Base-by-base conservation (phyloP, 73 alveolate genomes). In the Paraurostyla sp. region DNA sequence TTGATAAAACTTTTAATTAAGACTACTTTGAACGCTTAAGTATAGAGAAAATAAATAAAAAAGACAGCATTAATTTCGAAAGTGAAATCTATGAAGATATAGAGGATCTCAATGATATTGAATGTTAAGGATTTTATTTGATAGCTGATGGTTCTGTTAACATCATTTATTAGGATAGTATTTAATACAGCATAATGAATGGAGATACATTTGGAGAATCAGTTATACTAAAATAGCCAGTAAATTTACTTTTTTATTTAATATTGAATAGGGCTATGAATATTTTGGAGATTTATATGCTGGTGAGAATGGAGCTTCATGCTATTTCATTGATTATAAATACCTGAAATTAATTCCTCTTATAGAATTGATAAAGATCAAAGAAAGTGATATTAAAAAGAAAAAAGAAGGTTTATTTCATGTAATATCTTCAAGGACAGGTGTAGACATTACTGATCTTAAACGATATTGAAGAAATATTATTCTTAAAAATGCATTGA, bases 161-260 rank as follows among this genome's bases (percentile, higher is more conserved):
- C 40, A 36, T 78, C 2, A 49, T 78, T 0, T 32, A 23, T 23
- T 40, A 54, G 2, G 89, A 35, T n/a, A 30, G 52, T 29, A n/a
- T 40, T 23, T 2, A 29, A 2, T 46, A 52, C 32, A 51, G 33
- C 4, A 6, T 78, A 30, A 15, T 43, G 18, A 46, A 78, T 51
- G 89, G 80, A 35, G 89, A 78, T 27, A 3, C 80, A n/a, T 78
- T 78, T 78, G 89, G 89, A 15, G 59, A 78, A 23, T 27, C 89
- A 33, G 13, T n/a, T 1, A 23, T 78, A n/a, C 20, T 51, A 4
- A 51, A 78, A 27, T 23, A 78, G 4, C 78, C 78, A 6, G 89
- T 78, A 78, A 78, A 60, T 7, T 4, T 16, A 33, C 18, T 46
- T 4, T 75, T 3, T n/a, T 13, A 11, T 20, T 75, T 22, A 25